Conservation (phyloP, 78 protist species). For the Pigoraptor vietnamica region DNA sequence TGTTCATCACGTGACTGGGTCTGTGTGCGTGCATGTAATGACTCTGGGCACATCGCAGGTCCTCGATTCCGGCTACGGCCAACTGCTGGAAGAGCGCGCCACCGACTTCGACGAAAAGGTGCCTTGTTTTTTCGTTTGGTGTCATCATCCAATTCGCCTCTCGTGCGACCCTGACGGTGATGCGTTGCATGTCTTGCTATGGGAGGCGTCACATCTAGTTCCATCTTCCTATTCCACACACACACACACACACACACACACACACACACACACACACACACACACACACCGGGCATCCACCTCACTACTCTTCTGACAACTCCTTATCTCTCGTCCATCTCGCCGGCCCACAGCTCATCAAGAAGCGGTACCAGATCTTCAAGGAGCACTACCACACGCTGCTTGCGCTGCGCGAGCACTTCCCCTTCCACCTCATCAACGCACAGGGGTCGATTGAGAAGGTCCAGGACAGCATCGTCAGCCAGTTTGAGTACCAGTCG, state of each 20-base stretch:
- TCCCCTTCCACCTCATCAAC: neutral
- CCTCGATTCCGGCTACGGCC: slow-evolving; percentile 14
- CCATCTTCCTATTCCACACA: too few species aligned
- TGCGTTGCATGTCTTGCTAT: neutral
- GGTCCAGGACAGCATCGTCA: slow-evolving; percentile 33
- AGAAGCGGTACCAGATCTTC: slow-evolving; percentile 52
- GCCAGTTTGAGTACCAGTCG: slow-evolving; percentile 48
- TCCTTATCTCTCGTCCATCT: too few species aligned
- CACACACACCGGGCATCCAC: neutral
- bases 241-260: neutral
- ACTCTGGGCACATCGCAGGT: too few species aligned
- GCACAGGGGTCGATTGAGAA: neutral
- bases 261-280: neutral
- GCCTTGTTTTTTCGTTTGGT: neutral
- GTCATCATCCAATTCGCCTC: too few species aligned
- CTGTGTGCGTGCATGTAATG: too few species aligned
- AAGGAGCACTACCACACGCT: slow-evolving; percentile 57
- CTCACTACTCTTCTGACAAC: neutral
- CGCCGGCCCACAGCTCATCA: neutral
- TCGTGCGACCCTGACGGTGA: too few species aligned
- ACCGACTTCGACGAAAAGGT: slow-evolving; percentile 53
- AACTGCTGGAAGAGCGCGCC: slow-evolving; percentile 43
- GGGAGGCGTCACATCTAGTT: neutral
- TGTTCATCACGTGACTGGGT: neutral
- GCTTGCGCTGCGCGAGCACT: slow-evolving; percentile 35